Evolutionary conservation across 225 moss, liverwort and hornwort genomes (phyloP), one percentile per base, ranked within the genome.

Genomic region (Marchantia paleacea): DNA sequence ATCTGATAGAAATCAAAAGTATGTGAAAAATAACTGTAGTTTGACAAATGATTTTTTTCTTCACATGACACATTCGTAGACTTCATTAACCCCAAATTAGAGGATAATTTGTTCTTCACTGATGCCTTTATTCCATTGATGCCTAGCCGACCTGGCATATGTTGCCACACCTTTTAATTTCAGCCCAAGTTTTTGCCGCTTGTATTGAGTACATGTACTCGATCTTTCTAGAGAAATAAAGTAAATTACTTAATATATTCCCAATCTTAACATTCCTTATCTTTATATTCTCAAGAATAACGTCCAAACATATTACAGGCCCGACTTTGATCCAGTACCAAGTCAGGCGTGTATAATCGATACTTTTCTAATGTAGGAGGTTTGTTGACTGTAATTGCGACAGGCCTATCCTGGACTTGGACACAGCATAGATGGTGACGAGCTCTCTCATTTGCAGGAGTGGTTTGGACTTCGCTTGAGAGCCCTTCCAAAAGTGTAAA

Each of bases 381-480:
- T 52, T 71, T n/a, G 50, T 76, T 60, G 54, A 10, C 10, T 55
- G 26, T 67, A 55, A 11, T 55, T 68, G 18, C 26, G 79, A 82
- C 91, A 91, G 93, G 96, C 96, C 12, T 87, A 93, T 54, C 93
- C 94, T 55, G 92, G 91, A 73, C 88, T 97, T 79, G 93, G 89
- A 52, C 96, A 97, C 72, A 78, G 82, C 81, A 91, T 97, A 60
- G 50, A 73, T 75, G 52, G 74, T 12, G 86, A 85, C 63, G 88
- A 88, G 79, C 79, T 97, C 3, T 77, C 84, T 31, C 66, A 75
- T 18, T 86, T 97, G 18, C 85, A 93, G 82, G 82, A 88, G 75
- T 97, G 94, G 94, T 57, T 88, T 55, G 87, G 85, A 49, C 53
- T 78, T 54, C 77, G 79, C 48, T 61, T 87, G 12, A 61, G 78